Conservation (phyloP, 352 stramenopile genomes). For the Pythium volutum region DNA sequence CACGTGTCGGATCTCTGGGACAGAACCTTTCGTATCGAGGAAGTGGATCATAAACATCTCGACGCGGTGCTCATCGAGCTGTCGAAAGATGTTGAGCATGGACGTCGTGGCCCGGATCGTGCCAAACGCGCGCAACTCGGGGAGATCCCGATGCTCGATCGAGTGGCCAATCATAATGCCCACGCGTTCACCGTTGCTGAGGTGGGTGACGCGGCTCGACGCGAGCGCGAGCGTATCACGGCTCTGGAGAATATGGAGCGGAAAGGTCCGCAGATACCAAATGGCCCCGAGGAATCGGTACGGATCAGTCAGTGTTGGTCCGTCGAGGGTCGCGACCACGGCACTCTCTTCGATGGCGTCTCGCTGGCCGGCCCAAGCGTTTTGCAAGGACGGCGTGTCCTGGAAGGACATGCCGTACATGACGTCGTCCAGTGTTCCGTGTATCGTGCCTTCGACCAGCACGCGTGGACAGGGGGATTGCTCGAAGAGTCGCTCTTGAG, state of each 20-base stretch:
- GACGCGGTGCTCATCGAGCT: constrained; percentile 34
- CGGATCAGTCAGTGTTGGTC: constrained; percentile 24
- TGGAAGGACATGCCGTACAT: constrained; percentile 45
- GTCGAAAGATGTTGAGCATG: constrained; percentile 36
- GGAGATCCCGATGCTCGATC: constrained; percentile 41
- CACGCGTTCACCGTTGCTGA: constrained; percentile 34
- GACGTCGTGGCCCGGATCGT: constrained; percentile 29
- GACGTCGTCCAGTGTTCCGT: constrained; percentile 51
- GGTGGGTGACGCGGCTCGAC: background rate
- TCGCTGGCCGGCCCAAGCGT: constrained; percentile 32
- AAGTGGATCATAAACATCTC: constrained; percentile 44
- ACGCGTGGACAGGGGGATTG: background rate
- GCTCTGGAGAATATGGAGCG: background rate
- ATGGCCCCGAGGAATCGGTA: constrained; percentile 36
- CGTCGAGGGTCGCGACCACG: constrained; percentile 29
- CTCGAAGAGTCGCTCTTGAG: background rate
- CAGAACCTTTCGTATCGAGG: constrained; percentile 14
- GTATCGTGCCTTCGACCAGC: constrained; percentile 21
- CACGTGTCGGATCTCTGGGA: constrained; percentile 1
- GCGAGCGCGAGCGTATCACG: constrained; percentile 38
- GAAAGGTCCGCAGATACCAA: constrained; percentile 9
- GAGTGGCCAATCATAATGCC: constrained; percentile 47
- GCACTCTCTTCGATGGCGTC: constrained; percentile 26
- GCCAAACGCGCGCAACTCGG: constrained; percentile 27
- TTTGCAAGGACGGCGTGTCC: constrained; percentile 35